Conservation (phyloP, 345 rosid genomes). For the Salix koriyanagi region DNA sequence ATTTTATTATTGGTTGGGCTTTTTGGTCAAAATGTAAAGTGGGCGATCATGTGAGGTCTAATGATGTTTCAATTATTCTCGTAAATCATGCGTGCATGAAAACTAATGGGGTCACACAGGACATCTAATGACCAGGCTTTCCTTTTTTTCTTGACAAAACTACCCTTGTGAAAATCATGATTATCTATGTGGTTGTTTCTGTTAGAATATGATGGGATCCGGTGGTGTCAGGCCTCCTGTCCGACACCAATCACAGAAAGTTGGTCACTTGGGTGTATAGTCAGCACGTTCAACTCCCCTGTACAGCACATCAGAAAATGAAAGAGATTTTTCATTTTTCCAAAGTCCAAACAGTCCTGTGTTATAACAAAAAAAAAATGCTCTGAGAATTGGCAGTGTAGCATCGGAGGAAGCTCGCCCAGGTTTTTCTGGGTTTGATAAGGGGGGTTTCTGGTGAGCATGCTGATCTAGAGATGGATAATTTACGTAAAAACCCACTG, state of each 20-base stretch:
- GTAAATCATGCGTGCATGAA: conserved; percentile 15
- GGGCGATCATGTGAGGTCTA: background rate
- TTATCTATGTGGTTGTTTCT: background rate
- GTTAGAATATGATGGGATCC: background rate
- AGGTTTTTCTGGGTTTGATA: background rate
- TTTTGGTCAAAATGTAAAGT: conserved; percentile 15
- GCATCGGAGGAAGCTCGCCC: background rate
- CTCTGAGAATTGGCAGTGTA: background rate
- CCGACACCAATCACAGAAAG: conserved; percentile 5
- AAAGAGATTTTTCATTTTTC: background rate
- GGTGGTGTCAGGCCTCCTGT: conserved; percentile 9
- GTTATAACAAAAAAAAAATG: background rate
- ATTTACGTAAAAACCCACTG: background rate
- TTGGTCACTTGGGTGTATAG: background rate
- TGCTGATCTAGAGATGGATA: background rate
- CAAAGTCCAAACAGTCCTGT: background rate
- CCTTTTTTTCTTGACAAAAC: background rate
- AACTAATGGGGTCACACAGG: background rate
- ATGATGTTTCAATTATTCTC: conserved; percentile 23
- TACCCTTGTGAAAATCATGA: background rate
- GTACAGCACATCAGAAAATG: background rate
- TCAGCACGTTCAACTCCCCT: background rate
- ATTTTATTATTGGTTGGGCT: background rate
- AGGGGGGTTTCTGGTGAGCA: no score
- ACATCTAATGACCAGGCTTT: background rate